Percentiles rank a stretch among this genome's conserved stretches.
phyloP scores from a whole-genome alignment of 2,329 filamentous ascomycete genomes.

The Aspergillus floridensis region DNA sequence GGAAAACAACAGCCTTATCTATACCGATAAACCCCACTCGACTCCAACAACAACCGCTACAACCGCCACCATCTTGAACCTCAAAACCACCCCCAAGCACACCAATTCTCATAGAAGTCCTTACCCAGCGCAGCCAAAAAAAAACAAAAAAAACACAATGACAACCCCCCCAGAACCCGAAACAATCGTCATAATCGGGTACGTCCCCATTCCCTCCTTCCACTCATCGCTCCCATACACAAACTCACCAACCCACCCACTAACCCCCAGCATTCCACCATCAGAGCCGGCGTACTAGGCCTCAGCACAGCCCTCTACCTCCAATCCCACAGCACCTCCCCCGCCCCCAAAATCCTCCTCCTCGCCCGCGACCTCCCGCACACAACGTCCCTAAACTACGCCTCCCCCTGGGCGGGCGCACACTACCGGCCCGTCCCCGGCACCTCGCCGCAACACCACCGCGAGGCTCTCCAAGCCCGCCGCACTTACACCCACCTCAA shows the following conservation, averaged over 20 bases:
- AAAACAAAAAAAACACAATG: slow-evolving; percentile 15
- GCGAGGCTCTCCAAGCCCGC: slow-evolving; percentile 38
- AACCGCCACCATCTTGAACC: background rate
- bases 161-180: slow-evolving; percentile 18
- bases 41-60: background rate
- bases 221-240: background rate
- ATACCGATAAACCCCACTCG: background rate
- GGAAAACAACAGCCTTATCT: background rate
- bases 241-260: slow-evolving; percentile 2
- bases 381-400: slow-evolving; percentile 43
- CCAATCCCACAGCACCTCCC: slow-evolving; percentile 27
- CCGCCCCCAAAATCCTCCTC: slow-evolving; percentile 31
- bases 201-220: slow-evolving; percentile 1
- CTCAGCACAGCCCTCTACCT: slow-evolving; percentile 37
- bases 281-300: slow-evolving; percentile 42
- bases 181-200: slow-evolving; percentile 42
- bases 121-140: slow-evolving; percentile 20
- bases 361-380: slow-evolving; percentile 43
- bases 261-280: background rate
- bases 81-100: background rate
- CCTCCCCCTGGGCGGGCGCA: slow-evolving; percentile 48
- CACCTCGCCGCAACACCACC: slow-evolving; percentile 32
- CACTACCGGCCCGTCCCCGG: slow-evolving; percentile 49
- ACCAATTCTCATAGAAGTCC: background rate
- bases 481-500: slow-evolving; percentile 42